Percentiles rank a stretch among this genome's conserved stretches.
Evolutionary conservation across 805 yeast genomes (phyloP).

Genomic region (Sugiyamaella qingdaonensis): DNA sequence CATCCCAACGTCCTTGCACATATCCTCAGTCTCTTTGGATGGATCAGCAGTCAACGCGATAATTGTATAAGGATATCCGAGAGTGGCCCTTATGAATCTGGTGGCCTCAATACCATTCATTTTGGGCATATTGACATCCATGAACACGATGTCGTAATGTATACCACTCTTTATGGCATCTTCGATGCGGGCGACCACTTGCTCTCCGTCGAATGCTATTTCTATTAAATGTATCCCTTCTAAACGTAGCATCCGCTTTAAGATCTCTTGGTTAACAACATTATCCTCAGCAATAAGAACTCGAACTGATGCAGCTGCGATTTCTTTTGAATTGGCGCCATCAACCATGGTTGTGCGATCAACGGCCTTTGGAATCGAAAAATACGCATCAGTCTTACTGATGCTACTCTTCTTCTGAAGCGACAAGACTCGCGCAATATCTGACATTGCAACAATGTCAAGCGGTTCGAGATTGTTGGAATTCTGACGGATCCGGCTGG

Average conservation of each 20-base stretch:
- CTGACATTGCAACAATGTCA: neutral
- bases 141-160: slow-evolving; percentile 69
- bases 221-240: slow-evolving; percentile 71
- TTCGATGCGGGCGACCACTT: slow-evolving; percentile 69
- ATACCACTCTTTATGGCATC: slow-evolving; percentile 34
- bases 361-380: slow-evolving; percentile 5
- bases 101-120: slow-evolving; percentile 89
- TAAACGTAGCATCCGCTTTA: slow-evolving; percentile 71
- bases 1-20: slow-evolving; percentile 86
- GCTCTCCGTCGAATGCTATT: slow-evolving; percentile 82
- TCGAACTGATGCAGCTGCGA: slow-evolving; percentile 6
- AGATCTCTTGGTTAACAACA: slow-evolving; percentile 87
- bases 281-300: slow-evolving; percentile 92
- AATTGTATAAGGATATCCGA: slow-evolving; percentile 65
- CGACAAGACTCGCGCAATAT: neutral
- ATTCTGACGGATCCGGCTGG: neutral
- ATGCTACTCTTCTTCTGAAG: neutral
- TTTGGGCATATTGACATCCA: slow-evolving; percentile 98
- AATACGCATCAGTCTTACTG: neutral
- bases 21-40: slow-evolving; percentile 82
- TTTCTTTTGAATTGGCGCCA: neutral
- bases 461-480: neutral
- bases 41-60: slow-evolving; percentile 96
- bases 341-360: slow-evolving; percentile 1
- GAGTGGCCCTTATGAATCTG: slow-evolving; percentile 58